phyloP scores from a whole-genome alignment of 495 filamentous ascomycete species.

The Melanomma pulvis-pyrius region DNA sequence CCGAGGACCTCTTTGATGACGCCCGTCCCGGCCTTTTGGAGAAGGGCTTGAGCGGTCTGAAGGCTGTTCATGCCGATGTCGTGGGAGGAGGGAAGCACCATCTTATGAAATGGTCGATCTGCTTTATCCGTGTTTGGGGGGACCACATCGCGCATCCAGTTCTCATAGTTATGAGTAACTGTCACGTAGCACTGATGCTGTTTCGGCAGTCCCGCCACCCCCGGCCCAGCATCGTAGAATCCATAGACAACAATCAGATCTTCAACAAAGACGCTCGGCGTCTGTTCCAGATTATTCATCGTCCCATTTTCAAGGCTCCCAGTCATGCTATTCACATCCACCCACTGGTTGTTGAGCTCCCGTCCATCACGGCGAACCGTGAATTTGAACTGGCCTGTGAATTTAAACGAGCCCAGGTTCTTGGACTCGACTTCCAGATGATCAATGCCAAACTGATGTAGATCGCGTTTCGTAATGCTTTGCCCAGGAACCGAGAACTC shows the following conservation, averaged over 20 bases:
- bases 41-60: slow-evolving; percentile 47
- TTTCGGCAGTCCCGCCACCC: slow-evolving; percentile 50
- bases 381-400: slow-evolving; percentile 54
- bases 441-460: slow-evolving; percentile 46
- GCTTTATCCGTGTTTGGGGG: slow-evolving; percentile 50
- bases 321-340: slow-evolving; percentile 54
- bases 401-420: slow-evolving; percentile 51
- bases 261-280: slow-evolving; percentile 48
- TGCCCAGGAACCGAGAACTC: slow-evolving; percentile 52
- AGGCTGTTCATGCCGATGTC: slow-evolving; percentile 62
- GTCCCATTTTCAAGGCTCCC: slow-evolving; percentile 53
- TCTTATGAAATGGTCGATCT: slow-evolving; percentile 49
- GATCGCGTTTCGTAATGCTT: slow-evolving; percentile 42
- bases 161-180: slow-evolving; percentile 49
- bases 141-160: slow-evolving; percentile 53
- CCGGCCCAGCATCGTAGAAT: slow-evolving; percentile 56
- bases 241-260: slow-evolving; percentile 53
- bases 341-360: slow-evolving; percentile 38
- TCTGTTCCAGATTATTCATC: slow-evolving; percentile 52
- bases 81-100: slow-evolving; percentile 54
- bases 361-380: slow-evolving; percentile 47
- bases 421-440: slow-evolving; percentile 53
- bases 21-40: slow-evolving; percentile 47
- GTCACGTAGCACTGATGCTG: slow-evolving; percentile 58
- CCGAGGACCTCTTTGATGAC: slow-evolving; percentile 47